These are phyloP conservation scores for Linderina pennispora DNA, from an alignment of 192 early-diverging fungal genomes.

Conservation along the genomic window DNA sequence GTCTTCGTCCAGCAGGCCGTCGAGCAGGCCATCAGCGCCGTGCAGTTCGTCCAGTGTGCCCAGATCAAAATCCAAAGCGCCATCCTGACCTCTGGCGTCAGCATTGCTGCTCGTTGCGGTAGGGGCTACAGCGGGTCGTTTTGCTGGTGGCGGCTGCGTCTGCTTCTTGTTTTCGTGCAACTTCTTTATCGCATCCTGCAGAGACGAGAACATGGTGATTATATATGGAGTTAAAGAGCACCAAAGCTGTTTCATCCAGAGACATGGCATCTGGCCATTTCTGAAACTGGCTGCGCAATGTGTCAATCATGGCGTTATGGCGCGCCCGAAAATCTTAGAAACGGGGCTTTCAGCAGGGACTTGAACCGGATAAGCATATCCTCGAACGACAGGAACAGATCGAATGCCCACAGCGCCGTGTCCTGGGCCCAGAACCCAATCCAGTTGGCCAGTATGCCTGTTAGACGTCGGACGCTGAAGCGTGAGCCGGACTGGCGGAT, in stretches of 20 bases:
- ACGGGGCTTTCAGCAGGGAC: too few species aligned
- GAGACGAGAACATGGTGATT: slow-evolving; percentile 16
- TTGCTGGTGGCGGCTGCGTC: slow-evolving; percentile 13
- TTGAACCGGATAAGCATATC: slow-evolving; percentile 13
- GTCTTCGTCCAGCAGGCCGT: slow-evolving; percentile 7
- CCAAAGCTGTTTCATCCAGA: too few species aligned
- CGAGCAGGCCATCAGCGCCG: slow-evolving; percentile 19
- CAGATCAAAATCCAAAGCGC: slow-evolving; percentile 20
- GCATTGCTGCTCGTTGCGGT: background rate
- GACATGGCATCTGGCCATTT: too few species aligned
- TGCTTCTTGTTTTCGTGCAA: slow-evolving; percentile 19
- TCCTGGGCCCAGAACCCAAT: slow-evolving; percentile 22
- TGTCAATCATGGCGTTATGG: too few species aligned
- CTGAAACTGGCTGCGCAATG: too few species aligned
- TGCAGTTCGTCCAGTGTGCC: slow-evolving; percentile 16
- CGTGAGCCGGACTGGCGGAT: slow-evolving; percentile 17
- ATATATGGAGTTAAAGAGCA: background rate
- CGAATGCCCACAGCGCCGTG: slow-evolving; percentile 10
- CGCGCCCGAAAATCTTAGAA: too few species aligned
- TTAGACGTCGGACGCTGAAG: slow-evolving; percentile 4
- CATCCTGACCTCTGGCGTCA: background rate
- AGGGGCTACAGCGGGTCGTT: slow-evolving; percentile 5
- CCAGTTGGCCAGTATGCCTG: slow-evolving; percentile 23
- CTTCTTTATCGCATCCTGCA: slow-evolving; percentile 32
- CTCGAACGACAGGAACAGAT: slow-evolving; percentile 7